Conservation (phyloP, 2,329 filamentous ascomycete genomes). For the Colletotrichum sojae region DNA sequence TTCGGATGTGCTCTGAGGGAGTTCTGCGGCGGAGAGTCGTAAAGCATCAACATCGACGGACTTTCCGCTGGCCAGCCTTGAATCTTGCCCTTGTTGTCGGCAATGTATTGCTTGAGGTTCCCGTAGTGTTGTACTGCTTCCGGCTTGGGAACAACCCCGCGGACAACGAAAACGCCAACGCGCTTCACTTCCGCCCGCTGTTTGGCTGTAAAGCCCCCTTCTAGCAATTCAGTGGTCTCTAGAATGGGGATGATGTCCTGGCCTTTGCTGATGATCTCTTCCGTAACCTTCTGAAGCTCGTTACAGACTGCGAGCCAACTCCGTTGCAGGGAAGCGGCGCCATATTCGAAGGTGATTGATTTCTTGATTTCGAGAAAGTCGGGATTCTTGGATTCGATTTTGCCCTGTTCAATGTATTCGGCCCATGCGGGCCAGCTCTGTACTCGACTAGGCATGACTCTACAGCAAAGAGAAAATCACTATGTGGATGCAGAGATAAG, state of each 20-base stretch:
- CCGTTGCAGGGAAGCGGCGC: conserved; percentile 49
- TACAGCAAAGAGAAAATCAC: not conserved
- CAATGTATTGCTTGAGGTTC: conserved; percentile 51
- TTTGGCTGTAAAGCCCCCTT: conserved; percentile 41
- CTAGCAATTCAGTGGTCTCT: conserved; percentile 47
- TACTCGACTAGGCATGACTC: conserved; percentile 41
- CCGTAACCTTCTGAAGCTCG: conserved; percentile 51
- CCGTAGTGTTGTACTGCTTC: conserved; percentile 46
- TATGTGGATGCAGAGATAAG: not conserved
- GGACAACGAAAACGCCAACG: conserved; percentile 44
- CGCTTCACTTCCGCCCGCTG: conserved; percentile 47
- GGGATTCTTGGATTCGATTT: conserved; percentile 38
- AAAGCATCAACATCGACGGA: conserved; percentile 56
- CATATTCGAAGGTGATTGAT: conserved; percentile 53
- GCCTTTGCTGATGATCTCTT: conserved; percentile 52
- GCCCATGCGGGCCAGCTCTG: conserved; percentile 46
- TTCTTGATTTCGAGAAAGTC: conserved; percentile 50
- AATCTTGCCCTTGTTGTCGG: conserved; percentile 50
- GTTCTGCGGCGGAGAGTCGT: conserved; percentile 56
- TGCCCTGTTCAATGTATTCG: conserved; percentile 41
- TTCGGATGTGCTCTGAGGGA: conserved; percentile 54
- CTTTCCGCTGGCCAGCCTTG: conserved; percentile 53
- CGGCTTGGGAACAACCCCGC: conserved; percentile 42
- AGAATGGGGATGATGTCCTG: conserved; percentile 52
- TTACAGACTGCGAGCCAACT: conserved; percentile 58